Base-by-base conservation (phyloP, 2,329 filamentous ascomycete species). In the Fusarium ramigenum region DNA sequence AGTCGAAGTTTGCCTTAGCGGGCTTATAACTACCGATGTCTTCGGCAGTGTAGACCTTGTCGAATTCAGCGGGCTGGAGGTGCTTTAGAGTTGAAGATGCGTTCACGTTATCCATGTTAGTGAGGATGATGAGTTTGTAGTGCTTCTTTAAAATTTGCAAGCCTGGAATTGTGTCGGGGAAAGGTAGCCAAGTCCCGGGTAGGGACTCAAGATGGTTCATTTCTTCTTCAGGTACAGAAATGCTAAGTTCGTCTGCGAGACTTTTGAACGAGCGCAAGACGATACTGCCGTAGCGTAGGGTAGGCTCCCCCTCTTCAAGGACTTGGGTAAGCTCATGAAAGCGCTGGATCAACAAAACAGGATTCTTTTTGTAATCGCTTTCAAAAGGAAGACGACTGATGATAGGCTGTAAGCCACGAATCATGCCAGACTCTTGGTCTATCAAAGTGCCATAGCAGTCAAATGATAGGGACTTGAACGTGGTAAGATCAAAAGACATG, bases 11-110 rank as follows among this genome's bases (percentile, higher is more conserved):
- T 18, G 23, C 23, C n/a, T 61, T 39, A 4, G 67, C 47, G 9
- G 68, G 68, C 4, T 70, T 67, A 7, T 70, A 67, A 53, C 36
- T 71, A 9, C 68, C 68, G 37, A 71, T 67, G 8, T 58, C 56
- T 49, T 71, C 54, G 30, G 68, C 68, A 32, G 54, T 68, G 15
- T 67, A 71, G 1, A 67, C 34, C 37, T 25, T 58, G 32, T 68
- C 67, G 12, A 71, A 71, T 19, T 62, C 18, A 18, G 42, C 56
- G 12, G 67, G 68, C 15, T 40, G 37, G 2, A 70, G 23, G 6
- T 44, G 62, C 11, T 30, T 39, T 16, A 70, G 8, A 11, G 68
- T 58, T 11, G 49, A 25, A 7, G 36, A 23, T 5, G 43, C 50
- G 14, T 70, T 71, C 15, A 7, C n/a, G 1, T 67, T 71, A 19